Base-by-base conservation (phyloP, 805 yeast genomes). In the Saccharomycopsis sp. region DNA sequence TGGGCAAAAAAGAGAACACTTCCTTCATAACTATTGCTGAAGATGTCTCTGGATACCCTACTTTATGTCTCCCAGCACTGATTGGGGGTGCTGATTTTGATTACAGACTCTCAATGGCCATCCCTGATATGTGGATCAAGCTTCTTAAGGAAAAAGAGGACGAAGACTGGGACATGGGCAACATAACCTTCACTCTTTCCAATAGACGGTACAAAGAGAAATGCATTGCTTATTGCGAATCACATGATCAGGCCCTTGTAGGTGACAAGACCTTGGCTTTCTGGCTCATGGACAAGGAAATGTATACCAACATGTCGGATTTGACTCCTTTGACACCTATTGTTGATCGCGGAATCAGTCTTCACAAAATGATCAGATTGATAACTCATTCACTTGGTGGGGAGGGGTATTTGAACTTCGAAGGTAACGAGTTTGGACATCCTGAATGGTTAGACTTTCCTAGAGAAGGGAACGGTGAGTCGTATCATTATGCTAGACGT, bases 401-500 rank as follows among this genome's bases (percentile, higher is more conserved):
- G 58, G 98, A 93, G 72, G 97, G 96, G 0, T 93, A 93, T 69
- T 80, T 93, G 69, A 93, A 92, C 70, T 93, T 93, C 70, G 97
- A 93, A 76, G 98, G 99, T 59, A 93, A 93, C 68, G 99, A 93
- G 73, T 93, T 94, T 74, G 99, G 99, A 17, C 99, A 93, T 68
- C 99, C 98, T 2, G 99, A 93, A 70, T 93, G 99, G 99, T 80
- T 94, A 56, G 99, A 93, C 72, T 94, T 93, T 78, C 98, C 99
- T 14, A 84, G 97, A 67, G 86, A 64, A 29, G 97, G 97, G 41
- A 94, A 93, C 72, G 79, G 79, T 25, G 91, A 90, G 70, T 86
- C 94, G 19, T 93, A 88, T 73, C 94, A 89, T 73, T 93, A 94
- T 68, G 97, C 97, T 1, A 82, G 98, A 69, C 83, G 99, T 67